Evolutionary conservation across 2,329 filamentous ascomycete genomes (phyloP), one percentile per base, ranked within the genome.

Genomic region (Fusarium pseudocircinatum): DNA sequence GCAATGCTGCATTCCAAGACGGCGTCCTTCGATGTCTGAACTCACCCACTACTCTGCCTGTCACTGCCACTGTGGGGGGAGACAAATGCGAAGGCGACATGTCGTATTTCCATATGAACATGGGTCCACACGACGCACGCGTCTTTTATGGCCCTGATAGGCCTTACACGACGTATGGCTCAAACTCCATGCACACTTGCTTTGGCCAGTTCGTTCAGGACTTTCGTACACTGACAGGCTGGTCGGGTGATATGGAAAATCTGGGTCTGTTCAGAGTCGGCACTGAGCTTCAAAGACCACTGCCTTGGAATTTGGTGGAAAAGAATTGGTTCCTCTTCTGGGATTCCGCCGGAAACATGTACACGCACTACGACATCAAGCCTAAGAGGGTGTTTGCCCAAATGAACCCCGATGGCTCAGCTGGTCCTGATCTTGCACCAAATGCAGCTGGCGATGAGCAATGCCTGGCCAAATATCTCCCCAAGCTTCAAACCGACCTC

Each of bases 251-350:
- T 15, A 73, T 73, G 64, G 30, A 62, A 10, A 60, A 70, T 12
- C 60, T 79, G 2, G 66, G 75, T 7, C 77, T 81, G 14, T 90
- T 89, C 76, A 75, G 76, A 18, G 52, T 74, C 0, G 83, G 83
- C 0, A 88, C 84, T 2, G 89, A 91, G 69, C 77, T 91, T 6
- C 85, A 86, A 42, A 82, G 88, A 1, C 88, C 87, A 0, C 65
- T 73, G 4, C 84, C 86, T 0, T 86, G 81, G 73, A 75, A 77
- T 6, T 40, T 73, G 1, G 74, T 90, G 32, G 89, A 91, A 79
- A 91, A 91, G 84, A 91, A 91, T 74, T 91, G 85, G 83, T 91
- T 91, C 71, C 67, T 88, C 6, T 91, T 91, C 80, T 91, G 89
- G 89, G 88, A 90, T 69, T 64, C 68, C 0, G 64, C 81, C 1